Evolutionary conservation across 495 filamentous ascomycete species (phyloP), one percentile per base, ranked within the genome.

Genomic region (Wilcoxina mikolae): DNA sequence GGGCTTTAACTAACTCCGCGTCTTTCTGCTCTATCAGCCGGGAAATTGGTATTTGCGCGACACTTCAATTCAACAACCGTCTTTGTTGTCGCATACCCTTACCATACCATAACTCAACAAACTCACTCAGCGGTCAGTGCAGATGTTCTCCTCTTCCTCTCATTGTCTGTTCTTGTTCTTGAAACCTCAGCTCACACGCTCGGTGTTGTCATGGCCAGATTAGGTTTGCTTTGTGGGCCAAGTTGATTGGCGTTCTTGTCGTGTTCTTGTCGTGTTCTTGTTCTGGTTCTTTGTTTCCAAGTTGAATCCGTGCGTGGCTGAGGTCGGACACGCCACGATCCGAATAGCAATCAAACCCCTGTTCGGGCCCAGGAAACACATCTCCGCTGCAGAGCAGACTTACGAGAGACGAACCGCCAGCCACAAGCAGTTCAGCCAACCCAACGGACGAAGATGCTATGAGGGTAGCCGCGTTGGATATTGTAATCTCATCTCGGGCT

Each of bases 271-370:
- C 31, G 15, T 7, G 31, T 15, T 35, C 31, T 15, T 35, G 31
- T 15, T 35, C 31, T 20, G n/a, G n/a, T n/a, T n/a, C n/a, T n/a
- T n/a, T n/a, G n/a, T 43, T 18, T 20, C 39, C 5, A 18, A 43
- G 20, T n/a, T n/a, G n/a, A n/a, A n/a, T n/a, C n/a, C n/a, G 7
- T 38, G 22, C 45, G 45, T 48, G 45, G 45, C 45, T 48, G 45
- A 48, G 45, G 25, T 12, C 46, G 46, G 46, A 23, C 23, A 23
- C 46, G 46, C 46, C 46, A 49, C 46, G 46, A 49, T 49, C 46
- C 46, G 46, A 49, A 28, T 49, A 49, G 46, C 22, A 49, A 27
- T 49, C 25, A 49, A 49, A 49, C 46, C 43, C 46, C 46, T 49
- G 46, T 39, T 18, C 20, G 12, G 35, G 20, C 35, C 35, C 35